A percentile compares a stretch with the other conserved stretches of the same genome.
phyloP scores from a whole-genome alignment of 257 asterid species.

The Ligustrum vulgare region DNA sequence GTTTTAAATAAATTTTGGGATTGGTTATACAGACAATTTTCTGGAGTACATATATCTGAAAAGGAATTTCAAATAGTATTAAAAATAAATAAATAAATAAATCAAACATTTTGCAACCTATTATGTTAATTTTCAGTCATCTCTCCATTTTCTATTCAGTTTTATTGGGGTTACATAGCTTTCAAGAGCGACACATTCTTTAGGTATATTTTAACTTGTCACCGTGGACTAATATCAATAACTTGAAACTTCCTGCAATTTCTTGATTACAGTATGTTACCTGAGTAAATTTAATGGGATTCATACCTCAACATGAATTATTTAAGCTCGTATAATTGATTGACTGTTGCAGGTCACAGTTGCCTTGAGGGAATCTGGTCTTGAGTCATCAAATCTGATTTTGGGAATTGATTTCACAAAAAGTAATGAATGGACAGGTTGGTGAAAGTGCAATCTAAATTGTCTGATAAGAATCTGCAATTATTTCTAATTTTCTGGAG shows the following conservation, averaged over 20 bases:
- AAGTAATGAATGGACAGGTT: conserved; percentile 92
- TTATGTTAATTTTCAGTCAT: too few relatives aligned
- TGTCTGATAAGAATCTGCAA: conserved; percentile 24
- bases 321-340: conserved; percentile 14
- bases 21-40: too few relatives aligned
- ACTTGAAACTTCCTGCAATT: neutral
- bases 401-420: conserved; percentile 83
- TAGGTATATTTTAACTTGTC: neutral
- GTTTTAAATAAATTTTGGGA: too few relatives aligned
- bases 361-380: conserved; percentile 74
- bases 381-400: conserved; percentile 84
- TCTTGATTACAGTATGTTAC: neutral
- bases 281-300: neutral
- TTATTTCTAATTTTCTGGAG: neutral
- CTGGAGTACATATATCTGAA: too few relatives aligned
- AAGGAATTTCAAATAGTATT: too few relatives aligned
- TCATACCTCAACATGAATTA: conserved; percentile 9
- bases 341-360: conserved; percentile 55
- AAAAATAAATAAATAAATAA: too few relatives aligned
- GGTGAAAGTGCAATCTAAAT: conserved; percentile 19
- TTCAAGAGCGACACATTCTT: neutral
- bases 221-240: neutral
- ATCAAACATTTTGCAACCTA: too few relatives aligned
- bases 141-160: too few relatives aligned
- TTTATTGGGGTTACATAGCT: too few relatives aligned